Base-by-base conservation (phyloP, 2,329 filamentous ascomycete genomes). In the Fonsecaea monophora region DNA sequence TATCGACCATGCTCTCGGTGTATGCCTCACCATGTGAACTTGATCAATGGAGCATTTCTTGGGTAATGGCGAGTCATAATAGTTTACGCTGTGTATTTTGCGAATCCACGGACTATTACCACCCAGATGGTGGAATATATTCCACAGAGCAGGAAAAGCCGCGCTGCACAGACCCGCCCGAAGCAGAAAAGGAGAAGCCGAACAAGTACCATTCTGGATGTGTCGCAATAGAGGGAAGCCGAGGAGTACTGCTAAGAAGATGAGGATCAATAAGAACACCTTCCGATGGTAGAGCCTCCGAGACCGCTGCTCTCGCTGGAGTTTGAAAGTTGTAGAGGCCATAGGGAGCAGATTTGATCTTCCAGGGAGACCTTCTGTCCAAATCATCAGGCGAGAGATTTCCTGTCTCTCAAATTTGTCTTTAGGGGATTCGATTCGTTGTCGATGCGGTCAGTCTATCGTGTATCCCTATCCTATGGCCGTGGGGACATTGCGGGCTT, bases 91-190 rank as follows among this genome's bases (percentile, higher is more conserved):
- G 48, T 79, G 74, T 1, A 76, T 68, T 69, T 84, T 85, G 59
- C 83, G 81, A 42, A 86, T 79, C 84, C 84, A 87, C 1, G 84
- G 85, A 0, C 84, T 82, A 73, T 84, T 83, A 2, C 85, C 84
- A 4, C 85, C 84, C 4, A 86, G 75, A 71, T 87, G 83, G 68
- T 85, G 80, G 35, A 84, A 73, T 32, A 85, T 75, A 70, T 84
- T 82, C 83, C 83, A 85, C 65, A 60, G 18, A 30, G 48, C 54
- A 9, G 38, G 56, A 7, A 59, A 45, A n/a, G 64, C 35, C 13
- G 63, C 42, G n/a, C 59, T 60, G 25, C 67, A 68, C 25, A 66
- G n/a, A 15, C 60, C 57, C 13, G 25, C 38, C 18, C 10, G 57
- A 13, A 57, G 9, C 21, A 68, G 50, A 21, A 66, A 48, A 2